Evolutionary conservation across 192 early-diverging fungal genomes (phyloP).

Genomic region (Gaertneriomyces sp.): DNA sequence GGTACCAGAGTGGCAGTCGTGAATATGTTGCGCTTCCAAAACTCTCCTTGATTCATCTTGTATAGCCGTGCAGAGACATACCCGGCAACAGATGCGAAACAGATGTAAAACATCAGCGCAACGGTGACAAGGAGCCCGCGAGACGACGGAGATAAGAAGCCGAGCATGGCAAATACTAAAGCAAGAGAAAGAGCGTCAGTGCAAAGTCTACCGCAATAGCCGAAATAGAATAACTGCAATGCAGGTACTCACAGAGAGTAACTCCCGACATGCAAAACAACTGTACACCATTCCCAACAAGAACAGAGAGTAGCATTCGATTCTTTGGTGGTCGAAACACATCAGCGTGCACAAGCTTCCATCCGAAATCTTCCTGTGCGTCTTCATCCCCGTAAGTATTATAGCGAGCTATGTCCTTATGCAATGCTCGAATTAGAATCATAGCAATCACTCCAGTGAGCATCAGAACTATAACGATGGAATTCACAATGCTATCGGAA

Average conservation of each 20-base stretch:
- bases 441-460: conserved; percentile 57
- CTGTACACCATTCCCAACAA: conserved; percentile 58
- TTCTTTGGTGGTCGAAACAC: conserved; percentile 55
- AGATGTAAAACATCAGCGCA: conserved; percentile 86
- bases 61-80: conserved; percentile 85
- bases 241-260: conserved; percentile 42
- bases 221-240: background rate
- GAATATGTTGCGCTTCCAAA: conserved; percentile 77
- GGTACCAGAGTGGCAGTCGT: conserved; percentile 82
- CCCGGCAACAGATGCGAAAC: conserved; percentile 80
- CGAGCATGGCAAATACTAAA: conserved; percentile 84
- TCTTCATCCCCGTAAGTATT: conserved; percentile 52
- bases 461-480: conserved; percentile 55
- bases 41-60: conserved; percentile 89
- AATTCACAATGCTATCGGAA: conserved; percentile 51
- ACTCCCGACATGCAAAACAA: conserved; percentile 48
- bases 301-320: conserved; percentile 50
- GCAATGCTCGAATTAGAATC: conserved; percentile 55
- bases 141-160: conserved; percentile 81
- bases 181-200: background rate
- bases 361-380: conserved; percentile 61
- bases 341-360: conserved; percentile 65
- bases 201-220: background rate
- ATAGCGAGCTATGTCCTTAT: conserved; percentile 60
- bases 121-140: conserved; percentile 88